Evolutionary conservation across 1,284 basidiomycete genomes (phyloP), one percentile per base, ranked within the genome.

Genomic region (Stygiomarasmius scandens): DNA sequence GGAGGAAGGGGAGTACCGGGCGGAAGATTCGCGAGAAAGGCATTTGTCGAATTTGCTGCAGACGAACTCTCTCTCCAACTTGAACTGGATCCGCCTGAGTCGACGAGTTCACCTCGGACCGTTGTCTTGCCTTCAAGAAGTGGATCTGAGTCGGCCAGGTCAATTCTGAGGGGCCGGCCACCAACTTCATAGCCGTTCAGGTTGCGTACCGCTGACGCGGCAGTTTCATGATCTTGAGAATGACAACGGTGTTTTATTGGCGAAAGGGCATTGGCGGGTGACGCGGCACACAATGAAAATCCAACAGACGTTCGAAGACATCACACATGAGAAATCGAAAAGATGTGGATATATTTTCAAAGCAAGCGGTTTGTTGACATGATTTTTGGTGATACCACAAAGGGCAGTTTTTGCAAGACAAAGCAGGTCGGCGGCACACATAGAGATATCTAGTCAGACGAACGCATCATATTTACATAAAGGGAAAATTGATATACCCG

Each of bases 161-260:
- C 92, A 64, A 96, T 90, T 53, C 93, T 85, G 36, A 95, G 79
- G 5, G 88, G 86, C n/a, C 93, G 84, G 2, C 92, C 93, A 56
- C 89, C 90, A 32, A 95, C 90, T 61, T 87, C 85, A 47, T 85
- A 85, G 55, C 90, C 91, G 70, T 94, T 92, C 50, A 95, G 79
- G 69, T 95, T 95, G 63, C 93, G 85, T 38, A 95, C 90, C 38
- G 93, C 93, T 34, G 90, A 93, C 41, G 75, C 68, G 6, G 83
- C 83, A 8, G 96, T 98, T 73, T 97, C 95, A 69, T 96, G 90
- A 72, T 99, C 96, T 95, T 71, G 60, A 23, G 24, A 59, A 25
- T 38, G 25, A 2, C 6, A 29, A 29, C 19, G 51, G 32, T 14
- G 14, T 34, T 34, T 8, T 14, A 34, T 34, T 34, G 32, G 32